Conservation (phyloP, 2,329 filamentous ascomycete species). For the Pseudocercospora fuligena region DNA sequence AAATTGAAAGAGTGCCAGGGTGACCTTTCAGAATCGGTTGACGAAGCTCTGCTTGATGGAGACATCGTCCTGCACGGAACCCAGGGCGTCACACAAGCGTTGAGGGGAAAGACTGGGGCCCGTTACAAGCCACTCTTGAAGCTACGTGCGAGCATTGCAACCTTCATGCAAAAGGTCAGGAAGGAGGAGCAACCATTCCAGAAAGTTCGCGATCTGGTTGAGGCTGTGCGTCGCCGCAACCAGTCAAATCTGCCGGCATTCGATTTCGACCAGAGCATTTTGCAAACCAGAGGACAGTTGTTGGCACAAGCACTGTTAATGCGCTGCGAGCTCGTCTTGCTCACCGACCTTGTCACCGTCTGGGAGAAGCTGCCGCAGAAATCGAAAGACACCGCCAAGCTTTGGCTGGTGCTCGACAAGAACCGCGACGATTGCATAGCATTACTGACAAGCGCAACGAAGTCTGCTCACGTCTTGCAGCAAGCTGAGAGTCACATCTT, state of each 20-base stretch:
- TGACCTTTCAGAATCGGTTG: conserved; percentile 14
- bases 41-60: conserved; percentile 1
- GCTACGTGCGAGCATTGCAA: conserved; percentile 31
- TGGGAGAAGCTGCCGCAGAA: conserved; percentile 17
- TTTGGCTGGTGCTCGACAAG: conserved; percentile 39
- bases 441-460: conserved; percentile 48
- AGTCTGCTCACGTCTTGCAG: conserved; percentile 47
- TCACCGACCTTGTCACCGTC: conserved; percentile 50
- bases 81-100: background rate
- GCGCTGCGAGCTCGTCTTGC: conserved; percentile 55
- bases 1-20: conserved; percentile 35
- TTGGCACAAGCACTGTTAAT: conserved; percentile 53
- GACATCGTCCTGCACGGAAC: conserved; percentile 5
- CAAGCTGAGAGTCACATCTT: conserved; percentile 58
- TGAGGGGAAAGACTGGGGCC: background rate
- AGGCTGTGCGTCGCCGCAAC: conserved; percentile 45
- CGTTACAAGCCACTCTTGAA: conserved; percentile 26
- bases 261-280: conserved; percentile 30
- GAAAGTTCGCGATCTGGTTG: conserved; percentile 53
- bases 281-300: conserved; percentile 43
- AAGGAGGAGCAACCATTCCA: conserved; percentile 58
- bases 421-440: conserved; percentile 48
- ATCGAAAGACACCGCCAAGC: conserved; percentile 1
- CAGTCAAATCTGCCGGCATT: conserved; percentile 24
- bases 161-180: conserved; percentile 40